Evolutionary conservation across 805 yeast genomes (phyloP).

Genomic region (Suhomyces sp.): DNA sequence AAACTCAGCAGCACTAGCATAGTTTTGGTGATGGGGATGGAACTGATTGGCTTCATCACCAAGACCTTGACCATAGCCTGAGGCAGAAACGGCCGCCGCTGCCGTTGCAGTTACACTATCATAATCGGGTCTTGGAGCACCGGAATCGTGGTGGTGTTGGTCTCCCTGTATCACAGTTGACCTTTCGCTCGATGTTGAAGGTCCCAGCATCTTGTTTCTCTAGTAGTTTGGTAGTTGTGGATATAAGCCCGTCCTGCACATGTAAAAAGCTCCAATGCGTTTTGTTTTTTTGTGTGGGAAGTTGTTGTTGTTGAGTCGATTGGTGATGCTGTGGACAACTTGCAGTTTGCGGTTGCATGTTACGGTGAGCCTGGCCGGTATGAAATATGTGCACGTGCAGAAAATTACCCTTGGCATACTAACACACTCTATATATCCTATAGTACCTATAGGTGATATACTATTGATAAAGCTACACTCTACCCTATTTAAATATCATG

Average conservation of each 20-base stretch:
- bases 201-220: constrained; percentile 23
- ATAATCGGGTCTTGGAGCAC: constrained; percentile 11
- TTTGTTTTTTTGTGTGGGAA: constrained; percentile 5
- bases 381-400: background rate
- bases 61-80: constrained; percentile 9
- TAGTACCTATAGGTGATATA: no score
- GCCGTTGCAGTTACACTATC: constrained; percentile 18
- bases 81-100: constrained; percentile 12
- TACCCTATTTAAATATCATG: no score
- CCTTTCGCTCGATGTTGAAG: constrained; percentile 33
- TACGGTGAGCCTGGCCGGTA: background rate
- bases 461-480: no score
- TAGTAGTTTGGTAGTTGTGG: constrained; percentile 5
- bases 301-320: constrained; percentile 6
- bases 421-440: no score
- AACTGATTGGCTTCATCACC: constrained; percentile 11
- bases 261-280: constrained; percentile 7
- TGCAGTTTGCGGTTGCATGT: background rate
- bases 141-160: constrained; percentile 11
- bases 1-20: constrained; percentile 16
- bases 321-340: background rate
- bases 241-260: constrained; percentile 30
- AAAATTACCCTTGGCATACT: background rate
- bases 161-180: constrained; percentile 14
- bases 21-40: constrained; percentile 14